Evolutionary conservation across 495 filamentous ascomycete species (phyloP).

Genomic region (Emericellopsis terricola): DNA sequence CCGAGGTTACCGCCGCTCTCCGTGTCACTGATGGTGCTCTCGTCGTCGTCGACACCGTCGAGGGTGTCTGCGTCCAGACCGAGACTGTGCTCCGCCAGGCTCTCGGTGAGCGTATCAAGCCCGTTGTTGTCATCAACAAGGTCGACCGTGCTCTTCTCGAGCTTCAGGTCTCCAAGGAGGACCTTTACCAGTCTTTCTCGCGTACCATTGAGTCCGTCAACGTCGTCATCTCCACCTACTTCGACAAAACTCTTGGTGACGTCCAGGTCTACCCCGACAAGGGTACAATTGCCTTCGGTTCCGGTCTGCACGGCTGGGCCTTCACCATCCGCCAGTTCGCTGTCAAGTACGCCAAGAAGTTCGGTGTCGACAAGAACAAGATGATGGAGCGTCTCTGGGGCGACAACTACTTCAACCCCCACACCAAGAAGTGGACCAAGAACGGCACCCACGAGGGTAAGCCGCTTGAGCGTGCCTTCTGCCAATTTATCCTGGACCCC

Average conservation of each 20-base stretch:
- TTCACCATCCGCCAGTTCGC: conserved; percentile 99
- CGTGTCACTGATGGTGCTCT: conserved; percentile 99
- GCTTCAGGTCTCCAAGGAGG: conserved; percentile 94
- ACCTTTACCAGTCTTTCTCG: conserved; percentile 98
- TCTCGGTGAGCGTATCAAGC: conserved; percentile 99
- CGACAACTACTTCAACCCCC: conserved; percentile 98
- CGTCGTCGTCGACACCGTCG: conserved; percentile 98
- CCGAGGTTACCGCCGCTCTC: conserved; percentile 96
- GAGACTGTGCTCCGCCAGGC: conserved; percentile 99
- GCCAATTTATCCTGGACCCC: conserved; percentile 94
- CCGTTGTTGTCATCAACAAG: conserved; percentile 99
- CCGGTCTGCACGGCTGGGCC: conserved; percentile 98
- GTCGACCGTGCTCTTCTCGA: conserved; percentile 98
- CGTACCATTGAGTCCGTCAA: conserved; percentile 99
- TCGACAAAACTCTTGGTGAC: conserved; percentile 92
- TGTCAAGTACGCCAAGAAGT: conserved; percentile 94
- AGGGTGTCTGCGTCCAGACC: conserved; percentile 99
- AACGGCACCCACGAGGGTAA: conserved; percentile 62
- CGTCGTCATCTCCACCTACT: conserved; percentile 98
- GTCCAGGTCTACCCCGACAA: conserved; percentile 93
- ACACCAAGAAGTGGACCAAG: conserved; percentile 99
- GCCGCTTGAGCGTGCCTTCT: conserved; percentile 92
- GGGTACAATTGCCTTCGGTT: conserved; percentile 97
- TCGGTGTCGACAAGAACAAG: conserved; percentile 97
- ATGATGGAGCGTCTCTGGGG: conserved; percentile 99